Evolutionary conservation across 805 yeast genomes (phyloP).

Genomic region (Ogataea corticis): DNA sequence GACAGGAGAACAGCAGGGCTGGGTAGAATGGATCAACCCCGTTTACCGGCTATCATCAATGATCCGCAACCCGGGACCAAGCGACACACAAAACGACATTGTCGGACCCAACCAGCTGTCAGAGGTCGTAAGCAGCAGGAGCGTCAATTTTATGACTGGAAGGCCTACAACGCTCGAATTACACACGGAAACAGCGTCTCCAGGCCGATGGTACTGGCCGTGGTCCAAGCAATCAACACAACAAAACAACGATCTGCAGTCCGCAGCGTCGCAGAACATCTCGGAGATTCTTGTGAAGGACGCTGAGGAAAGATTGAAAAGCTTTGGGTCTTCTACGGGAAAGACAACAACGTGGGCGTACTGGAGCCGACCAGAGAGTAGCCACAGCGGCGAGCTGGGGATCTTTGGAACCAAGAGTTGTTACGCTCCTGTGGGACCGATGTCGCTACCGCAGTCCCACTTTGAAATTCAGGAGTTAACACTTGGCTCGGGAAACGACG

Average conservation of each 20-base stretch:
- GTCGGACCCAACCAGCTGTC: slow-evolving; percentile 14
- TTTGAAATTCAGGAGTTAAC: slow-evolving; percentile 30
- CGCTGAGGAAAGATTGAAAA: slow-evolving; percentile 25
- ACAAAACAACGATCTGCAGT: background rate
- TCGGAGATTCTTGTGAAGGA: slow-evolving; percentile 26
- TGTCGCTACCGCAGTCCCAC: slow-evolving; percentile 29
- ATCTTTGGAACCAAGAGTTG: slow-evolving; percentile 33
- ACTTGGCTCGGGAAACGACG: slow-evolving; percentile 1
- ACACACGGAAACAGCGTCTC: background rate
- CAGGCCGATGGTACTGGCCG: slow-evolving; percentile 10
- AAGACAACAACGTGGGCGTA: slow-evolving; percentile 35
- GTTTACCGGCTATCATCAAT: background rate
- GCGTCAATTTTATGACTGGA: slow-evolving; percentile 1
- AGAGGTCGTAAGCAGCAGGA: slow-evolving; percentile 9
- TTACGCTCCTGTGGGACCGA: slow-evolving; percentile 28
- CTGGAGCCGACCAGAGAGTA: slow-evolving; percentile 8
- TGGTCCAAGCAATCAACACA: slow-evolving; percentile 3
- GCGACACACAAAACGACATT: background rate
- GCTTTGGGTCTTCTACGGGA: slow-evolving; percentile 19
- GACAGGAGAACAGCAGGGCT: slow-evolving; percentile 4
- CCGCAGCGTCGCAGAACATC: background rate
- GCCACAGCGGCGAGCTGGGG: slow-evolving; percentile 26
- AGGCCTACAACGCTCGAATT: background rate
- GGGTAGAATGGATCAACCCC: slow-evolving; percentile 17
- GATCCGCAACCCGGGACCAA: background rate